A percentile compares a stretch with the other conserved stretches of the same genome.
Conservation (phyloP, 2,329 filamentous ascomycete species). For the Orbilia blumenaviensis region DNA sequence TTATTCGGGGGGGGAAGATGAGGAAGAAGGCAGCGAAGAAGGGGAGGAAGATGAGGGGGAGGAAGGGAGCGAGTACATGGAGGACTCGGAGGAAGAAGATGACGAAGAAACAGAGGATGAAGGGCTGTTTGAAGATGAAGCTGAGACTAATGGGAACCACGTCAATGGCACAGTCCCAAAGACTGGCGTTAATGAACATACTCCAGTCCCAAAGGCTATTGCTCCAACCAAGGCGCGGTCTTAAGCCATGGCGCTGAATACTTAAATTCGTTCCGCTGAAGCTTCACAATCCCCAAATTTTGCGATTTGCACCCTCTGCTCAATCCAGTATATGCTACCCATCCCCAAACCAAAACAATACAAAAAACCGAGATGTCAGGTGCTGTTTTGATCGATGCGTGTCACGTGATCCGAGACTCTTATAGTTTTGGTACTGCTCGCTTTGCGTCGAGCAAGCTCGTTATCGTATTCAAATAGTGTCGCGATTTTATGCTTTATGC, state of each 20-base stretch:
- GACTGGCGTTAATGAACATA: constrained; percentile 1
- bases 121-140: constrained; percentile 71
- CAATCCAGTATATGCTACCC: neutral
- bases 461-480: neutral
- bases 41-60: constrained; percentile 65
- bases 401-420: neutral
- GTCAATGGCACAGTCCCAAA: constrained; percentile 41
- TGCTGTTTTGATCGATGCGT: neutral
- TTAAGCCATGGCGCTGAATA: neutral
- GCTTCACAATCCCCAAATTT: neutral
- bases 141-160: constrained; percentile 68
- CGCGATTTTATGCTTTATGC: neutral
- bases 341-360: neutral
- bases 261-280: neutral
- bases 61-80: constrained; percentile 59
- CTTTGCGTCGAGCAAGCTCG: neutral
- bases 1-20: constrained; percentile 65
- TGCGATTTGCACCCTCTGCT: constrained; percentile 7
- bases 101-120: constrained; percentile 71
- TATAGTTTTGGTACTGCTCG: neutral
- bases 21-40: constrained; percentile 69
- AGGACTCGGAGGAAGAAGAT: constrained; percentile 71
- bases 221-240: constrained; percentile 32
- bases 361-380: neutral
- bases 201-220: constrained; percentile 26